phyloP scores from a whole-genome alignment of 352 stramenopile genomes.

The Phytophthora aleatoria region DNA sequence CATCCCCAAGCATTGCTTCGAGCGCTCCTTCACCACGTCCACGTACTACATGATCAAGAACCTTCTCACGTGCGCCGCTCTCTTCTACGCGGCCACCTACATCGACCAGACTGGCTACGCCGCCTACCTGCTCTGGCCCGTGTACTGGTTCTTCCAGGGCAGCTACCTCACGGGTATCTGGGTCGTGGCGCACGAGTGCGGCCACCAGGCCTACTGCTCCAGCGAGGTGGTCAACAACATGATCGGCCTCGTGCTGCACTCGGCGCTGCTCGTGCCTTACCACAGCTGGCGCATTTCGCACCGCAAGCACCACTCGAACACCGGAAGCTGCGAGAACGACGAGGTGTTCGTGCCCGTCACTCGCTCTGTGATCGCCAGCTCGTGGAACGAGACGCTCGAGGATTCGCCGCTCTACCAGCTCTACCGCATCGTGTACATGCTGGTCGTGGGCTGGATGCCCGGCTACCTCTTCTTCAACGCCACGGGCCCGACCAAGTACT shows the following conservation, averaged over 20 bases:
- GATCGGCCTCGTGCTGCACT: conserved; percentile 96
- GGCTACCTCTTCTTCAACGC: conserved; percentile 97
- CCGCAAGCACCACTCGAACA: conserved; percentile 96
- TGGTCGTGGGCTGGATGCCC: conserved; percentile 96
- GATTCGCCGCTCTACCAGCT: conserved; percentile 95
- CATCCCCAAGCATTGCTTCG: conserved; percentile 96
- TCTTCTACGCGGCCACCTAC: conserved; percentile 89
- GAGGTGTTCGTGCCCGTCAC: conserved; percentile 96
- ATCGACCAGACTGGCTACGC: conserved; percentile 56
- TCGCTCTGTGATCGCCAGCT: conserved; percentile 57
- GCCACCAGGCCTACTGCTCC: conserved; percentile 96
- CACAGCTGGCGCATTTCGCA: conserved; percentile 98
- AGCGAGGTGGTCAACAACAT: conserved; percentile 96
- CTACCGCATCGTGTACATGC: conserved; percentile 94
- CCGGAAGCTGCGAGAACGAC: conserved; percentile 95
- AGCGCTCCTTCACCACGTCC: conserved; percentile 92
- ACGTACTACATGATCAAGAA: conserved; percentile 94
- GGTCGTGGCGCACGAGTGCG: conserved; percentile 98
- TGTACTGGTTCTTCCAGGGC: conserved; percentile 98
- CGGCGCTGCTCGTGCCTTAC: conserved; percentile 97
- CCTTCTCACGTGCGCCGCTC: conserved; percentile 83
- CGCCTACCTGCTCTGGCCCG: conserved; percentile 87
- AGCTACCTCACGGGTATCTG: conserved; percentile 97
- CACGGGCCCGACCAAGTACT: conserved; percentile 91
- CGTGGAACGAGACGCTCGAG: conserved; percentile 87